Evolutionary conservation across 73 alveolate species (phyloP), one percentile per base, ranked within the genome.

Genomic region (Paramecium biaurelia): DNA sequence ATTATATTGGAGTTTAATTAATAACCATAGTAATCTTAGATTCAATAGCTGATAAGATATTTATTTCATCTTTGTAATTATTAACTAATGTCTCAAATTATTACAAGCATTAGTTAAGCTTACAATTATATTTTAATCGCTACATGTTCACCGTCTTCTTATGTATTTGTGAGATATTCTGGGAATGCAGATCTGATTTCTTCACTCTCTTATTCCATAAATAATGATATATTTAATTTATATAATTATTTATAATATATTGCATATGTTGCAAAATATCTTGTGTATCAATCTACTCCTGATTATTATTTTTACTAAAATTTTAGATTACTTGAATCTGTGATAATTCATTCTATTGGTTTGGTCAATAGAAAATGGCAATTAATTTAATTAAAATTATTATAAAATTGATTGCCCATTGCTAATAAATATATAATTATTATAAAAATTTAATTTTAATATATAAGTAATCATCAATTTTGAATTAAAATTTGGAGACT

Each of bases 141-240:
- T 63, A 63, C 84, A 63, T 63, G 87, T 74, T 74, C 45, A n/a
- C 28, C 87, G 7, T 74, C 87, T 74, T 63, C 84, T 35, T 74
- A 34, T 74, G 59, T 34, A 10, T 41, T 74, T 74, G 87, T 18
- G 32, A 74, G 87, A 37, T 34, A 74, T 74, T 74, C 87, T 15
- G 87, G 87, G n/a, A 74, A 74, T 12, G 67, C 28, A 28, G 37
- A 15, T 74, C 87, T 74, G 2, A 74, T 74, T 34, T 74, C 87
- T 37, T 74, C 87, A 10, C 45, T 41, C 32, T 74, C 87, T 41
- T 74, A 74, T n/a, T 74, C 87, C 87, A 74, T 74, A 4, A 63
- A 12, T 30, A 14, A 63, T 63, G 68, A 53, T 53, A 53, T 53
- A n/a, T 53, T 53, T 53, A 63, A 63, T 30, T 63, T 63, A 26